Evolutionary conservation across 257 asterid species (phyloP).

Genomic region (Ehretia macrophylla): DNA sequence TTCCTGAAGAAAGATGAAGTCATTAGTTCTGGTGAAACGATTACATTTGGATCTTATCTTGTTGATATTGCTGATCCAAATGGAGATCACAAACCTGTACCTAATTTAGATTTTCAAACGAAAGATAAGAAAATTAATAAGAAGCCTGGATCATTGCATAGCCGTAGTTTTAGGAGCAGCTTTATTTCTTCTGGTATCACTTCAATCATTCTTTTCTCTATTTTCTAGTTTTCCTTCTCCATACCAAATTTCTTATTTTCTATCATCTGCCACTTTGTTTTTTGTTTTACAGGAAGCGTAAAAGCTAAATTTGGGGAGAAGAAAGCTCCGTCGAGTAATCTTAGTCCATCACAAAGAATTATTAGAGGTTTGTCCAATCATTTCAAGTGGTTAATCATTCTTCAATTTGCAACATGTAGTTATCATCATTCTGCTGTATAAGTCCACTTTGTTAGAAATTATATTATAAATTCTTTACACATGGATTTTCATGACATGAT

Average conservation of each 20-base stretch:
- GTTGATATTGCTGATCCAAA: conserved; percentile 73
- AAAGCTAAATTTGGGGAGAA: conserved; percentile 41
- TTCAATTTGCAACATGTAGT: too few relatives aligned
- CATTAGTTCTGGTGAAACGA: conserved; percentile 55
- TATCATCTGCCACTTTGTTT: not conserved
- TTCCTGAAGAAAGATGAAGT: conserved; percentile 66
- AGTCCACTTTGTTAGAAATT: too few relatives aligned
- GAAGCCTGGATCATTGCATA: conserved; percentile 30
- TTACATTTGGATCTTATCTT: conserved; percentile 59
- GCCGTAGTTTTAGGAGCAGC: conserved; percentile 26
- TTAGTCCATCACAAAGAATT: conserved; percentile 79
- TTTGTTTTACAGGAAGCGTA: conserved; percentile 30
- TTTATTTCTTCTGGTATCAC: conserved; percentile 29
- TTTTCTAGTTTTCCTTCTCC: conserved; percentile 2
- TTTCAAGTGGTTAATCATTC: not conserved
- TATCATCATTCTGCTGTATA: too few relatives aligned
- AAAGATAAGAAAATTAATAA: conserved; percentile 26
- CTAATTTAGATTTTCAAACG: conserved; percentile 21
- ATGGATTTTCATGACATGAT: too few relatives aligned
- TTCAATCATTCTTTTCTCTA: conserved; percentile 14
- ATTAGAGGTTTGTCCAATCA: conserved; percentile 57
- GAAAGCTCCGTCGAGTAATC: conserved; percentile 31
- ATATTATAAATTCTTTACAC: too few relatives aligned
- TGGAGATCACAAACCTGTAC: conserved; percentile 38
- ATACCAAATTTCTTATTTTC: conserved; percentile 15